phyloP scores from a whole-genome alignment of 2,329 filamentous ascomycete species.

The Pseudopithomyces chartarum region DNA sequence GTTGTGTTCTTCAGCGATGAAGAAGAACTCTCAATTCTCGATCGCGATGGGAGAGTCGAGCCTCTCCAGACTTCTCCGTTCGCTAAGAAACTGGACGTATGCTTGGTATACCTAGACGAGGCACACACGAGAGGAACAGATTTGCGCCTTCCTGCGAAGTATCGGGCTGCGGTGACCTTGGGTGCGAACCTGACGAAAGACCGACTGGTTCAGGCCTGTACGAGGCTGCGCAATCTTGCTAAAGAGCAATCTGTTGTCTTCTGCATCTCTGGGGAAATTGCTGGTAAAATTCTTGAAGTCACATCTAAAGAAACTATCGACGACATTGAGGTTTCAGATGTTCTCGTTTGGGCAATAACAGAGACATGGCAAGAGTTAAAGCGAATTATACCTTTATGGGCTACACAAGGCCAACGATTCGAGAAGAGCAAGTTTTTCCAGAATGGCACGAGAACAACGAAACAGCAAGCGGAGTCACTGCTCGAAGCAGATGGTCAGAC shows the following conservation, averaged over 20 bases:
- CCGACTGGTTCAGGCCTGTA: conserved; percentile 68
- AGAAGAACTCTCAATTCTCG: conserved; percentile 61
- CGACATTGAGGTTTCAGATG: conserved; percentile 56
- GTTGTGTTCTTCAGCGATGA: conserved; percentile 63
- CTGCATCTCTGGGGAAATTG: conserved; percentile 63
- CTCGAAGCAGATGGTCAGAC: conserved; percentile 62
- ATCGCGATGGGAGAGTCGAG: conserved; percentile 54
- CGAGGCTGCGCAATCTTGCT: conserved; percentile 71
- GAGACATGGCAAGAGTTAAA: conserved; percentile 60
- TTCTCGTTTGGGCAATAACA: conserved; percentile 64
- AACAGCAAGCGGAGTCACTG: conserved; percentile 48
- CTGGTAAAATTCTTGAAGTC: conserved; percentile 54
- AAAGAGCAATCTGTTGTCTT: conserved; percentile 69
- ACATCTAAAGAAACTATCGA: conserved; percentile 4
- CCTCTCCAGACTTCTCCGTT: conserved; percentile 64
- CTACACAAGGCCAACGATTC: conserved; percentile 61
- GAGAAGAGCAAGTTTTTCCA: conserved; percentile 49
- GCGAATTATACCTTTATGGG: conserved; percentile 64
- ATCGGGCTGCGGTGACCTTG: conserved; percentile 70
- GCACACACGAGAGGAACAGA: conserved; percentile 74
- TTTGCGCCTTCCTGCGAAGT: conserved; percentile 62
- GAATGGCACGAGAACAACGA: conserved; percentile 25
- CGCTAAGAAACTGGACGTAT: conserved; percentile 59
- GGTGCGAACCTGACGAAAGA: conserved; percentile 71
- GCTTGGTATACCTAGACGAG: conserved; percentile 72